Base-by-base conservation (phyloP, 768 basidiomycete species). In the Lentinula aciculospora region DNA sequence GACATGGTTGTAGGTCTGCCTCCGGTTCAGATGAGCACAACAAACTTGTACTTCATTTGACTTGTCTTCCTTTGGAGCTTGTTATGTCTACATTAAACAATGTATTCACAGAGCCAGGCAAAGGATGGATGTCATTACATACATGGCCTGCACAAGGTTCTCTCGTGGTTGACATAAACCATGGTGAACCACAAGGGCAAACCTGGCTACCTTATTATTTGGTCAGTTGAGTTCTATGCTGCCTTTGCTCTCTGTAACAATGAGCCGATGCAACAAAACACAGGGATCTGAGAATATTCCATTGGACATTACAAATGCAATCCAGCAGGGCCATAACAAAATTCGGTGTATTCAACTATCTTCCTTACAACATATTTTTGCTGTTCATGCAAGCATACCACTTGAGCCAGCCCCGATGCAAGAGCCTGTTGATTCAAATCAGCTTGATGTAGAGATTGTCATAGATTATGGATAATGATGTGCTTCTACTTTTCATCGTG, bases 271-370 rank as follows among this genome's bases (percentile, higher is more conserved):
- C 28, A 28, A 36, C 55, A 25, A 44, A 12, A 46, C 57, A 49
- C 31, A 69, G 76, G 70, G 68, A 49, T 60, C 64, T 45, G 54
- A 32, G 13, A 61, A 61, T 19, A 29, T 62, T 36, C 65, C 73
- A 36, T 56, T 79, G 21, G 72, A 81, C 47, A 68, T 83, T 46
- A 77, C 80, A 39, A 46, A 69, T 3, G 68, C 65, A 58, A 62
- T 83, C 1, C 68, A 61, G 31, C 69, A 73, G 40, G 83, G 82
- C 8, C 65, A 60, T 37, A 85, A 84, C 65, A 65, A 71, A 4
- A 65, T 85, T 54, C 73, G 76, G 36, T 73, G 83, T 56, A 77
- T 83, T 42, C 82, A 83, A 32, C 66, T 85, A 15, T 71, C 71
- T 5, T 65, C 69, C 50, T 44, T 61, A 32, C 40, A 58, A n/a